A percentile compares a stretch with the other conserved stretches of the same genome.
These are phyloP conservation scores for Cladosporium sp. DNA, from an alignment of 2,329 filamentous ascomycete genomes.

Conservation along the genomic window DNA sequence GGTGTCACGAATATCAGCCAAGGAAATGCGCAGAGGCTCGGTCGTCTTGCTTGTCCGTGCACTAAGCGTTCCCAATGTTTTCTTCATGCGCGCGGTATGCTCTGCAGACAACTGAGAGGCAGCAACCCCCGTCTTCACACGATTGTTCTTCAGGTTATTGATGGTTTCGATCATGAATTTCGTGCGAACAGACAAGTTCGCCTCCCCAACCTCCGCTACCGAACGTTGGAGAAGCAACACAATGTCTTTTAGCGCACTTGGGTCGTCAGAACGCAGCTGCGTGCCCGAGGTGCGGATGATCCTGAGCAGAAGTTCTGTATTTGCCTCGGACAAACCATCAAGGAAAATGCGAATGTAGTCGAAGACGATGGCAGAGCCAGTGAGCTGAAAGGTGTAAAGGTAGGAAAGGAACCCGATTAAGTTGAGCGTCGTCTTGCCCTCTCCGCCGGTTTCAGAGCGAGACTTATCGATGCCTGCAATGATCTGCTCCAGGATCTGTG, in stretches of 20 bases:
- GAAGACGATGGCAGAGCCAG: slow-evolving; percentile 79
- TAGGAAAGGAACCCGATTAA: slow-evolving; percentile 78
- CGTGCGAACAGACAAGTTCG: slow-evolving; percentile 76
- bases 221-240: slow-evolving; percentile 72
- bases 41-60: slow-evolving; percentile 63
- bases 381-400: slow-evolving; percentile 87
- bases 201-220: slow-evolving; percentile 62
- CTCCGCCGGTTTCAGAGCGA: slow-evolving; percentile 27
- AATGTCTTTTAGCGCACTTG: slow-evolving; percentile 83
- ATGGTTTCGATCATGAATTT: slow-evolving; percentile 98
- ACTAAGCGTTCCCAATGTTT: slow-evolving; percentile 76
- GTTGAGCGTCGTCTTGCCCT: slow-evolving; percentile 65
- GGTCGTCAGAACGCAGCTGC: slow-evolving; percentile 83
- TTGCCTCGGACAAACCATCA: slow-evolving; percentile 70
- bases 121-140: slow-evolving; percentile 68
- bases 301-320: slow-evolving; percentile 82
- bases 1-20: slow-evolving; percentile 76
- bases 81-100: slow-evolving; percentile 84
- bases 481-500: slow-evolving; percentile 74
- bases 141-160: slow-evolving; percentile 90
- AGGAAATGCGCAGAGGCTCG: slow-evolving; percentile 76
- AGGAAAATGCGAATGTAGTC: slow-evolving; percentile 84
- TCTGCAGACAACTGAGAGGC: slow-evolving; percentile 72
- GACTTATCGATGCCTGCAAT: slow-evolving; percentile 67
- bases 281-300: slow-evolving; percentile 77